A percentile compares a stretch with the other conserved stretches of the same genome.
phyloP scores from a whole-genome alignment of 805 yeast genomes.

The Grigorovia yakushimaensis region DNA sequence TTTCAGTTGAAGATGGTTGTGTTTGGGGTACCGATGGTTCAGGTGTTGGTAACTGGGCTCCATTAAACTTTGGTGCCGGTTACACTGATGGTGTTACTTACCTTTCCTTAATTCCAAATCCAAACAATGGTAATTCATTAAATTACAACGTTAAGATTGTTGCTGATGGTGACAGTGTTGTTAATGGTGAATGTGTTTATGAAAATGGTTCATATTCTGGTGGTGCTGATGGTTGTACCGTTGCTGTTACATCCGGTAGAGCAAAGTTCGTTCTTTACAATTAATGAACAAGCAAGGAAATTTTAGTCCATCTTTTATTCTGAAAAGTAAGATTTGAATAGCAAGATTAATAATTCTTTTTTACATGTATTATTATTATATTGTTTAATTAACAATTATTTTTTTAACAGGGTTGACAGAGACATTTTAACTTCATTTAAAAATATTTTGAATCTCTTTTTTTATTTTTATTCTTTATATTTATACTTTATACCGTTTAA shows the following conservation, averaged over 20 bases:
- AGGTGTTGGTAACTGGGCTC: conserved; percentile 97
- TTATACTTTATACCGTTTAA: neutral
- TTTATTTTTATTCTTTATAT: neutral
- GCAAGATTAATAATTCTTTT: neutral
- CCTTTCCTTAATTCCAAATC: conserved; percentile 90
- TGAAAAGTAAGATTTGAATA: too few species aligned
- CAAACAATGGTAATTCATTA: conserved; percentile 65
- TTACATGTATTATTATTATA: neutral
- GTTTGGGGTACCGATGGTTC: conserved; percentile 80
- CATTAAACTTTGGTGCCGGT: conserved; percentile 92
- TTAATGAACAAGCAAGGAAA: conserved; percentile 1
- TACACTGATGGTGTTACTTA: conserved; percentile 61
- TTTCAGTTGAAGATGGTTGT: conserved; percentile 84
- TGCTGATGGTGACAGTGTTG: conserved; percentile 52
- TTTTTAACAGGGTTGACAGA: neutral
- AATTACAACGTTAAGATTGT: conserved; percentile 74
- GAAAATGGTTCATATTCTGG: conserved; percentile 52
- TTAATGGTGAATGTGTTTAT: conserved; percentile 72
- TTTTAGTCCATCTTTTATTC: too few species aligned
- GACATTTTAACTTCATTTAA: neutral
- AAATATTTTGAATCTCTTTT: neutral
- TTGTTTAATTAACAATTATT: neutral
- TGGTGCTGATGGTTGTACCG: conserved; percentile 87
- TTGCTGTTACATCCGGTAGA: conserved; percentile 71
- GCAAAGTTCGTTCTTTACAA: conserved; percentile 74